These are phyloP conservation scores for Boeremia exigua DNA, from an alignment of 2,329 filamentous ascomycete species.

Conservation along the genomic window DNA sequence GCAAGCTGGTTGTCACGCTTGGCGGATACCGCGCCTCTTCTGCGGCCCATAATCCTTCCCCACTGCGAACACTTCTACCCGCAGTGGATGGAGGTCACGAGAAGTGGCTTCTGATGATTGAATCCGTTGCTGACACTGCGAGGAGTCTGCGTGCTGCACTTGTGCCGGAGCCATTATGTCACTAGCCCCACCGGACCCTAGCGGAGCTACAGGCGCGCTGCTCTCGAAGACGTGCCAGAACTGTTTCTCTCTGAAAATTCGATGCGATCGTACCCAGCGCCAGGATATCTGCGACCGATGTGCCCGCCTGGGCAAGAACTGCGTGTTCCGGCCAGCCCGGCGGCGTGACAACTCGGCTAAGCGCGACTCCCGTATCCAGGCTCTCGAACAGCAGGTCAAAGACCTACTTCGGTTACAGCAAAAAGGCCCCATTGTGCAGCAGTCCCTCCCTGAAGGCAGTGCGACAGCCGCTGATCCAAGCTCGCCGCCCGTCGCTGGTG, in stretches of 20 bases:
- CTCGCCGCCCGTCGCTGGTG: constrained; percentile 19
- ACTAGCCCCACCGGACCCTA: constrained; percentile 17
- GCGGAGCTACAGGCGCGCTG: constrained; percentile 20
- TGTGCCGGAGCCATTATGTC: constrained; percentile 18
- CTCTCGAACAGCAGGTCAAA: constrained; percentile 46
- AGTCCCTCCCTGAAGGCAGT: constrained; percentile 27
- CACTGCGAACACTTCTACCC: constrained; percentile 1
- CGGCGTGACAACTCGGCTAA: constrained; percentile 47
- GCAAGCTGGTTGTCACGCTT: constrained; percentile 8
- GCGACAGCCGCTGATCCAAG: constrained; percentile 9
- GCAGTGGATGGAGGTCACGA: constrained; percentile 4
- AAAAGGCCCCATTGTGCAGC: constrained; percentile 25
- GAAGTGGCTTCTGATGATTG: constrained; percentile 7
- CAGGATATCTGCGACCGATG: constrained; percentile 44
- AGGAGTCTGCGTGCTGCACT: constrained; percentile 1
- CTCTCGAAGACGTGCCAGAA: constrained; percentile 44
- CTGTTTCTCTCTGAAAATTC: constrained; percentile 40
- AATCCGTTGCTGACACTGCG: background rate
- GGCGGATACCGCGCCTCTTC: constrained; percentile 6
- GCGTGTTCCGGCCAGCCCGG: constrained; percentile 44
- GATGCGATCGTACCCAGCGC: constrained; percentile 37
- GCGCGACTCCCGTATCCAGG: constrained; percentile 47
- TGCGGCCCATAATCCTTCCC: constrained; percentile 10
- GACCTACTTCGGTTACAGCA: constrained; percentile 33
- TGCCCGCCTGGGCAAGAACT: constrained; percentile 45